Base-by-base conservation (phyloP, 106 monocot genomes). In the Apostasia ramifera region DNA sequence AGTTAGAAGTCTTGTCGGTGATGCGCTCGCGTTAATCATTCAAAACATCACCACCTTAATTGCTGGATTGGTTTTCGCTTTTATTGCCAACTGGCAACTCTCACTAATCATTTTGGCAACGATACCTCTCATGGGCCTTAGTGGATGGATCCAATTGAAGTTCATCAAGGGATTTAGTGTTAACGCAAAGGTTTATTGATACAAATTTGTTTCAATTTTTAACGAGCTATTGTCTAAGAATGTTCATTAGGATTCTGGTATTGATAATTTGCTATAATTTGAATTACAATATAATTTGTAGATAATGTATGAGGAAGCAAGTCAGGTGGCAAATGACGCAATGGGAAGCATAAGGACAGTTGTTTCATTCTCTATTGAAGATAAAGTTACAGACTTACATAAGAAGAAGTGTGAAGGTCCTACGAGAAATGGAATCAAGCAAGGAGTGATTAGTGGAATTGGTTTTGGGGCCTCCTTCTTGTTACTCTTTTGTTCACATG, bases 151-250 rank as follows among this genome's bases (percentile, higher is more conserved):
- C 26, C 82, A 89, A 73, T 66, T 85, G 2, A 85, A 82, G 65
- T 75, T 82, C 50, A n/a, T 82, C 40, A 71, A 77, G 51, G 85
- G 85, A 60, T 89, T 85, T 63, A 85, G 80, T 69, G 71, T 57
- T 71, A 77, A 89, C 61, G 79, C 82, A 14, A 82, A 85, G 80
- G 85, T 89, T 26, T 26, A 26, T 26, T 47, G 66, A 14, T 42
- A 47, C 48, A 4, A 39, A 26, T 26, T 26, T 26, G 26, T 26
- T 26, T 26, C 26, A 26, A 26, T 26, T 26, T 26, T 26, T 26
- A 26, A 26, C 26, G 26, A 26, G 26, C 26, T 26, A 26, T 26
- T 26, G 26, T 26, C 26, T 26, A 26, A 26, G 26, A 26, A 26
- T 26, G 26, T 26, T 26, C 26, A 26, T 26, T 26, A 26, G 26